phyloP scores from a whole-genome alignment of 2,329 filamentous ascomycete genomes.

The Penicillium sp. region DNA sequence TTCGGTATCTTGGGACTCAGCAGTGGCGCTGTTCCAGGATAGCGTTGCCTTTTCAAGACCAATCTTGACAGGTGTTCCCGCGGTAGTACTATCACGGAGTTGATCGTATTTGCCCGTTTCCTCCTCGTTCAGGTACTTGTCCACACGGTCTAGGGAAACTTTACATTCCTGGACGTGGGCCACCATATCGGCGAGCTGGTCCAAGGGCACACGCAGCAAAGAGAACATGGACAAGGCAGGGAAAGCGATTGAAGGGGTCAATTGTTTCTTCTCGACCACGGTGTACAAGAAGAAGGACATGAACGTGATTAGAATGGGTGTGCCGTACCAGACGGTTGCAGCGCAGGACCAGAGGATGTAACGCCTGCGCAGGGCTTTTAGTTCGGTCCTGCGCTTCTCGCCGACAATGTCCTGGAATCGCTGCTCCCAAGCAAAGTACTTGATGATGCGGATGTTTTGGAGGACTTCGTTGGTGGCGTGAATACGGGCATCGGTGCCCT shows the following conservation, averaged over 20 bases:
- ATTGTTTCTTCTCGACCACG: conserved; percentile 78
- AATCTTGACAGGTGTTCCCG: conserved; percentile 70
- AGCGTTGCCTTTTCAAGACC: conserved; percentile 83
- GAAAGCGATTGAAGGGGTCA: conserved; percentile 91
- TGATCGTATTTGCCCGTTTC: conserved; percentile 96
- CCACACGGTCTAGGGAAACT: conserved; percentile 93
- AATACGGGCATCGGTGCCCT: conserved; percentile 91
- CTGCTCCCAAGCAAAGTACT: conserved; percentile 98
- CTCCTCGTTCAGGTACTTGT: conserved; percentile 88
- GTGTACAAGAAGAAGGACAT: conserved; percentile 95
- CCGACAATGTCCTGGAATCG: conserved; percentile 83
- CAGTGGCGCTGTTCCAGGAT: conserved; percentile 72
- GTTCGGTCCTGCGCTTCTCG: conserved; percentile 78
- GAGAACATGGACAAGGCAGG: conserved; percentile 95
- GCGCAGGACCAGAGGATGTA: conserved; percentile 91
- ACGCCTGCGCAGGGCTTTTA: conserved; percentile 73
- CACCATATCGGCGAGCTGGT: conserved; percentile 97
- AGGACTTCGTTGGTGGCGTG: conserved; percentile 95
- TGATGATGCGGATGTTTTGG: conserved; percentile 98
- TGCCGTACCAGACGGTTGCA: conserved; percentile 94
- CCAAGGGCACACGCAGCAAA: conserved; percentile 85
- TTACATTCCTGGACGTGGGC: conserved; percentile 97
- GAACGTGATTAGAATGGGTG: conserved; percentile 92
- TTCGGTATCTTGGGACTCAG: conserved; percentile 56
- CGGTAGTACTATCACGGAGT: conserved; percentile 69